These are phyloP conservation scores for Puccinia novopanici DNA, from an alignment of 1,284 basidiomycete genomes.

Conservation along the genomic window DNA sequence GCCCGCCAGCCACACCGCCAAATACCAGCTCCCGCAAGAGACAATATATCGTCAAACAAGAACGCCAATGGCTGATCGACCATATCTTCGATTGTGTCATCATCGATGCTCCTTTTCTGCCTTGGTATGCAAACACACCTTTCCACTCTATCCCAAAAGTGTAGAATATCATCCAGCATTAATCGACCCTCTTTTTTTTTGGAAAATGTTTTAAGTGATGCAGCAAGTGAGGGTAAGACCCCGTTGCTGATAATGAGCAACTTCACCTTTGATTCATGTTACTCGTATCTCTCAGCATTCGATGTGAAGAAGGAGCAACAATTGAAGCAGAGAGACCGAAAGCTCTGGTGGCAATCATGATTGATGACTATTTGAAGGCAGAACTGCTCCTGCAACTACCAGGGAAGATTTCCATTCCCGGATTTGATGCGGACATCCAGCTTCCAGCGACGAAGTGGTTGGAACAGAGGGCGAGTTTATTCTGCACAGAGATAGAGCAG, in stretches of 20 bases:
- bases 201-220: constrained; percentile 63
- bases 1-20: constrained; percentile 18
- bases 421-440: too few relatives aligned
- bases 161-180: background rate
- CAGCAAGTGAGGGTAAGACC: constrained; percentile 67
- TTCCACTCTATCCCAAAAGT: background rate
- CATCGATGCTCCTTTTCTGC: constrained; percentile 75
- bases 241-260: constrained; percentile 74
- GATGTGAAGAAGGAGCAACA: too few relatives aligned
- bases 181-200: background rate
- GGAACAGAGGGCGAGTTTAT: constrained; percentile 62
- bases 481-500: constrained; percentile 62
- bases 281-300: too few relatives aligned
- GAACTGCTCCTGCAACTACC: too few relatives aligned
- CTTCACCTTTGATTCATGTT: constrained; percentile 79
- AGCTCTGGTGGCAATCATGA: too few relatives aligned
- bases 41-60: too few relatives aligned
- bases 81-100: constrained; percentile 67
- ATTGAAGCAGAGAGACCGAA: too few relatives aligned
- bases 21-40: constrained; percentile 59
- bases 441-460: constrained; percentile 71
- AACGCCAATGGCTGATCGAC: constrained; percentile 66
- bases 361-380: too few relatives aligned
- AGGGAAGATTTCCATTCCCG: too few relatives aligned
- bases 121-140: constrained; percentile 64